Conservation (phyloP, 129 eudicot genomes). For the Flaveria ramosissima region DNA sequence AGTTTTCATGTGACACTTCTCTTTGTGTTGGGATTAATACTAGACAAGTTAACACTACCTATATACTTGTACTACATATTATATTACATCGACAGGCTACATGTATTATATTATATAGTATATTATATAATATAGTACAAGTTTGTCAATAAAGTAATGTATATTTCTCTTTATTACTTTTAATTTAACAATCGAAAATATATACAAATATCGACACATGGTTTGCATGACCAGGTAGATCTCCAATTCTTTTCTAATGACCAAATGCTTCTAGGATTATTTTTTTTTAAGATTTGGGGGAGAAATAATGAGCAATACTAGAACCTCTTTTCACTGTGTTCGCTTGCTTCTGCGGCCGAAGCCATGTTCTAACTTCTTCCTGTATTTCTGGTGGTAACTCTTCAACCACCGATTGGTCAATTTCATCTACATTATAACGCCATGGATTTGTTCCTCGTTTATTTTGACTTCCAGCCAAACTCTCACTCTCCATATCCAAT, state of each 20-base stretch:
- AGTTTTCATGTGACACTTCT: too few relatives aligned
- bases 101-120: too few relatives aligned
- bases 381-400: conserved; percentile 82
- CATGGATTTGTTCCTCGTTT: conserved; percentile 39
- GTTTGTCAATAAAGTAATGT: too few relatives aligned
- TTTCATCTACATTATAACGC: conserved; percentile 74
- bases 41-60: too few relatives aligned
- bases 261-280: background rate
- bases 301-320: conserved; percentile 67
- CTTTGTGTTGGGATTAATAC: too few relatives aligned
- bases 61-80: too few relatives aligned
- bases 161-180: too few relatives aligned
- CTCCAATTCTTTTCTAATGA: background rate
- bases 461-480: conserved; percentile 22
- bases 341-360: conserved; percentile 65
- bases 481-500: conserved; percentile 24
- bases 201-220: background rate
- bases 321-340: conserved; percentile 51
- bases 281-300: conserved; percentile 37
- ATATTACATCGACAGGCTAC: too few relatives aligned
- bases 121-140: too few relatives aligned
- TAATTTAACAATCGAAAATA: background rate
- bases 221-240: background rate
- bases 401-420: conserved; percentile 66
- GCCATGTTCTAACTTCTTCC: conserved; percentile 61